Conservation (phyloP, 208 protist genomes). For the Acanthamoeba quina region DNA sequence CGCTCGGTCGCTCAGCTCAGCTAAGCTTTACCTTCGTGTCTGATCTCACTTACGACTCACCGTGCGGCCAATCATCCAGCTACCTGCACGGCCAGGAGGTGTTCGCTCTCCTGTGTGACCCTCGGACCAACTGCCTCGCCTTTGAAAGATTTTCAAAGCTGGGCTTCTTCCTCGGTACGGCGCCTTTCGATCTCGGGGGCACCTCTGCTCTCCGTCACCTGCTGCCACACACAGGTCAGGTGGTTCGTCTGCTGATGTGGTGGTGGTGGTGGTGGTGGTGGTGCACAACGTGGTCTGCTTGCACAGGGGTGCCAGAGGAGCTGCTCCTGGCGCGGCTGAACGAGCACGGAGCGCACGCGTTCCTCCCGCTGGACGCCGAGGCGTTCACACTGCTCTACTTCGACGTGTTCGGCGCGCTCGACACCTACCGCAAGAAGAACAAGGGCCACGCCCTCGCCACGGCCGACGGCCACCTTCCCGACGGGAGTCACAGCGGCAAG, state of each 20-base stretch:
- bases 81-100: slow-evolving; percentile 34
- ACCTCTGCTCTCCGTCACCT: not conserved
- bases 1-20: too few relatives aligned
- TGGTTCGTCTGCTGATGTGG: not conserved
- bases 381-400: slow-evolving; percentile 56
- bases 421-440: slow-evolving; percentile 39
- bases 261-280: not conserved
- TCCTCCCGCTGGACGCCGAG: slow-evolving; percentile 24
- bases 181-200: not conserved
- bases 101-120: slow-evolving; percentile 29
- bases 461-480: not conserved
- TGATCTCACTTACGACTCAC: not conserved
- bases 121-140: not conserved
- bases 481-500: not conserved
- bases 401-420: slow-evolving; percentile 9
- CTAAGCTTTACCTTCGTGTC: too few relatives aligned
- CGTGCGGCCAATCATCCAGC: not conserved
- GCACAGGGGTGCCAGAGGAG: slow-evolving; percentile 7
- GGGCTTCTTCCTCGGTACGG: slow-evolving; percentile 23
- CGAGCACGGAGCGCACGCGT: slow-evolving; percentile 10
- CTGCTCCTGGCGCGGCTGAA: not conserved
- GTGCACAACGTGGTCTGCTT: not conserved
- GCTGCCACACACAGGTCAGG: not conserved
- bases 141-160: slow-evolving; percentile 58
- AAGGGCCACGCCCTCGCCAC: not conserved